Conservation (phyloP, 768 basidiomycete genomes). For the Termitomyces sp. region DNA sequence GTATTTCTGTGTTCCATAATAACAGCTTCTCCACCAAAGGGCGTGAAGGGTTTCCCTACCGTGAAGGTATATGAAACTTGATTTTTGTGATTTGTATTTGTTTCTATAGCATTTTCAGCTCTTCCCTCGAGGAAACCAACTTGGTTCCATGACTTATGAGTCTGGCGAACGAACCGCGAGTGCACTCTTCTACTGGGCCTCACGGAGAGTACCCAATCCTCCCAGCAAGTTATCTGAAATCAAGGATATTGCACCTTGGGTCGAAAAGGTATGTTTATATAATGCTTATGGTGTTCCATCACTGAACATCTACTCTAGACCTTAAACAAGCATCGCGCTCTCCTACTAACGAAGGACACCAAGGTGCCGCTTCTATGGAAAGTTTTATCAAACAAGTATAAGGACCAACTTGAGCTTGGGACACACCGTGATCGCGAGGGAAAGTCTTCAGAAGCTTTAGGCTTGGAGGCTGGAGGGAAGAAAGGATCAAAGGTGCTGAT, state of each 20-base stretch:
- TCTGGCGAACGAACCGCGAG: conserved; percentile 64
- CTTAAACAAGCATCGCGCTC: conserved; percentile 44
- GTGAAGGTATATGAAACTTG: conserved; percentile 58
- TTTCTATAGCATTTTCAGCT: conserved; percentile 33
- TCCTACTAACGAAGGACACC: conserved; percentile 72
- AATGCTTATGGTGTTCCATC: neutral
- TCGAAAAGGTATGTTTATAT: conserved; percentile 49
- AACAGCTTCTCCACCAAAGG: conserved; percentile 26
- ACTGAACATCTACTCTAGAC: neutral
- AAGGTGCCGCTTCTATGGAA: conserved; percentile 78
- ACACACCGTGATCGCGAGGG: conserved; percentile 65
- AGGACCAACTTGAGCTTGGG: conserved; percentile 55
- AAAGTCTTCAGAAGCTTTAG: conserved; percentile 49
- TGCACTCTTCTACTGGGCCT: conserved; percentile 72
- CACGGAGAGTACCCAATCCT: conserved; percentile 66
- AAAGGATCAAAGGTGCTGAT: conserved; percentile 65
- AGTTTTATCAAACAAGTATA: conserved; percentile 69
- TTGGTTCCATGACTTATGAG: conserved; percentile 62
- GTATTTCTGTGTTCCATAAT: neutral
- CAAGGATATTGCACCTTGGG: conserved; percentile 61
- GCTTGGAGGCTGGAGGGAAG: conserved; percentile 47
- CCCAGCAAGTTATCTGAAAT: conserved; percentile 54
- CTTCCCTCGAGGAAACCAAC: conserved; percentile 70
- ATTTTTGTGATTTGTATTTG: too few species aligned
- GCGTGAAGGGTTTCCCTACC: conserved; percentile 89